These are phyloP conservation scores for Herpotrichia juniperi DNA, from an alignment of 2,329 filamentous ascomycete genomes.

Conservation along the genomic window DNA sequence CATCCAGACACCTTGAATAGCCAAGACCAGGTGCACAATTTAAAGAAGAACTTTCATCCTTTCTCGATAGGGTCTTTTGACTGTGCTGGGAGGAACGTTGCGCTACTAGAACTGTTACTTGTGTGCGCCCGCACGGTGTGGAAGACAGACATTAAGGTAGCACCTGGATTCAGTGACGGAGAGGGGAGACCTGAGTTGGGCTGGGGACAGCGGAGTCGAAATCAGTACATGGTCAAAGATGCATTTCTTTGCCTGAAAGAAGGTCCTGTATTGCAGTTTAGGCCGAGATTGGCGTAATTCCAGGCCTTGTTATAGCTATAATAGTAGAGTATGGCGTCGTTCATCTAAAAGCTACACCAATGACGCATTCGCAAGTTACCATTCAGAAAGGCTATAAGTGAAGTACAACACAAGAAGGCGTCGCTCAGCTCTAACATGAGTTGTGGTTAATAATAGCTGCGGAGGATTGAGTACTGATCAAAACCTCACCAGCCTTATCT, in stretches of 20 bases:
- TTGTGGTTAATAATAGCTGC: no score
- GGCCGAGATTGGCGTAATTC: no score
- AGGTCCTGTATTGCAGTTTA: slow-evolving; percentile 30
- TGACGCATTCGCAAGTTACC: no score
- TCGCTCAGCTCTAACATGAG: no score
- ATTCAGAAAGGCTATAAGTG: no score
- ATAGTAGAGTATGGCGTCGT: no score
- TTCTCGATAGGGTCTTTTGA: slow-evolving; percentile 16
- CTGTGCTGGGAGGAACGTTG: slow-evolving; percentile 15
- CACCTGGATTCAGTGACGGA: slow-evolving; percentile 1
- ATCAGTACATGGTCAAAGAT: slow-evolving; percentile 2
- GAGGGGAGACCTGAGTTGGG: slow-evolving; percentile 2
- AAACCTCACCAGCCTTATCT: no score
- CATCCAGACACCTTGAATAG: slow-evolving; percentile 1
- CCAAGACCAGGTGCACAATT: slow-evolving; percentile 3
- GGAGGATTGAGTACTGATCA: no score
- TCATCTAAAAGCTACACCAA: no score
- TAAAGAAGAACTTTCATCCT: slow-evolving; percentile 12
- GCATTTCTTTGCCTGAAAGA: slow-evolving; percentile 21
- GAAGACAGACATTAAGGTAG: slow-evolving; percentile 5
- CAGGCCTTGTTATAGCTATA: no score
- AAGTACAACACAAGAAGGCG: no score
- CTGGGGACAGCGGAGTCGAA: slow-evolving; percentile 1
- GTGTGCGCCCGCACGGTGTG: slow-evolving; percentile 9
- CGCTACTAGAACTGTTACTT: slow-evolving; percentile 10